Evolutionary conservation across 768 basidiomycete genomes (phyloP), one percentile per base, ranked within the genome.

Genomic region (Terana coerulea): DNA sequence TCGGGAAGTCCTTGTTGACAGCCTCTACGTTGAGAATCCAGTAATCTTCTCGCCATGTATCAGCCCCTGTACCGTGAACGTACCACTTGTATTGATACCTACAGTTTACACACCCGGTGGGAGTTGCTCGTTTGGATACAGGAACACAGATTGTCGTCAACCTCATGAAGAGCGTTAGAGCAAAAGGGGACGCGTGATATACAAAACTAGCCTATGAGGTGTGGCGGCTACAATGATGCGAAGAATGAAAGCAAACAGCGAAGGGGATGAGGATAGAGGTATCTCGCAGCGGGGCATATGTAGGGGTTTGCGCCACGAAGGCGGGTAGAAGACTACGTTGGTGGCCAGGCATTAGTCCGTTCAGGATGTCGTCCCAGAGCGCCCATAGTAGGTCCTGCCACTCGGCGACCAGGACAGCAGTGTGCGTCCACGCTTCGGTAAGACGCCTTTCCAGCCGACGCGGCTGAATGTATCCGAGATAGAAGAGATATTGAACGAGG

Each of bases 361-460:
- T 40, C 53, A 4, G 45, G 45, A 29, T 47, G 31, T 42, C 19
- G 46, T 10, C 35, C 53, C 53, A 55, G 25, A n/a, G 24, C 22
- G 47, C 47, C 55, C 55, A 56, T 8, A 52, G 9, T n/a, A 45
- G 34, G 21, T 48, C 31, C 25, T 40, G 55, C 46, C 22, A 45
- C 14, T 56, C 50, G 8, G 19, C 24, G 10, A 47, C 51, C 29
- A 42, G n/a, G 19, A 37, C 12, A 3, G 59, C 66, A 51, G 74
- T 42, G 54, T 67, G 72, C 31, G 72, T 67, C 59, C 70, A 66
- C 14, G 75, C 58, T 47, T 76, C 74, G 31, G 54, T n/a, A 65
- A 49, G 33, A 72, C 65, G 36, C 69, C 69, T 47, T 57, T 58
- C 71, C 72, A 74, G 34, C 78, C 75, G 43, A 73, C 71, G 50